phyloP scores from a whole-genome alignment of 169 alveolate species.

The Eimeria necatrix region DNA sequence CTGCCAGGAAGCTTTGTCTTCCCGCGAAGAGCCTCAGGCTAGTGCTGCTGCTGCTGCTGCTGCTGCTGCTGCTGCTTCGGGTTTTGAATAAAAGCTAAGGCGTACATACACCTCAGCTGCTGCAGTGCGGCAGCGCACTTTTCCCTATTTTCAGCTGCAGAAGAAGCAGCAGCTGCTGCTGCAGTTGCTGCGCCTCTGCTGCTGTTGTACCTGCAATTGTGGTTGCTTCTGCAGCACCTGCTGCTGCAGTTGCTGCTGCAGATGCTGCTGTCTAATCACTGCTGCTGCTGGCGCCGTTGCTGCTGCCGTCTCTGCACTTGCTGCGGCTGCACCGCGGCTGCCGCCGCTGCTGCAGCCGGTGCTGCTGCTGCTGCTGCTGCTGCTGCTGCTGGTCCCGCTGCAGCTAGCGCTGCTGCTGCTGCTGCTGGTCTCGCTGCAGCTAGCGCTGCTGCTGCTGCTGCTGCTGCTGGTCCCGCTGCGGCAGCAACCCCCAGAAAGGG shows the following conservation, averaged over 20 bases:
- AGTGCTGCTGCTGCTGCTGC: not conserved
- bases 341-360: not conserved
- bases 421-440: not conserved
- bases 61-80: not conserved
- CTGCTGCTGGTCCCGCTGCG: not conserved
- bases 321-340: too few species aligned
- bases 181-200: too few species aligned
- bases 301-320: too few species aligned
- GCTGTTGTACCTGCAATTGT: too few species aligned
- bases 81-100: too few species aligned
- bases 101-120: not conserved
- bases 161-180: not conserved
- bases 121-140: not conserved
- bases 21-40: not conserved
- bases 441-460: not conserved
- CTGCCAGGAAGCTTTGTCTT: too few species aligned
- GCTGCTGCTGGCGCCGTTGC: too few species aligned
- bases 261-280: too few species aligned
- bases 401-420: slow-evolving; percentile 13
- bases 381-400: not conserved
- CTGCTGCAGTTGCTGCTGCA: too few species aligned
- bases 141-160: not conserved
- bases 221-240: too few species aligned
- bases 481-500: not conserved
- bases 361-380: not conserved